Evolutionary conservation across 768 basidiomycete genomes (phyloP), one percentile per base, ranked within the genome.

Genomic region (Termitomyces sp.): DNA sequence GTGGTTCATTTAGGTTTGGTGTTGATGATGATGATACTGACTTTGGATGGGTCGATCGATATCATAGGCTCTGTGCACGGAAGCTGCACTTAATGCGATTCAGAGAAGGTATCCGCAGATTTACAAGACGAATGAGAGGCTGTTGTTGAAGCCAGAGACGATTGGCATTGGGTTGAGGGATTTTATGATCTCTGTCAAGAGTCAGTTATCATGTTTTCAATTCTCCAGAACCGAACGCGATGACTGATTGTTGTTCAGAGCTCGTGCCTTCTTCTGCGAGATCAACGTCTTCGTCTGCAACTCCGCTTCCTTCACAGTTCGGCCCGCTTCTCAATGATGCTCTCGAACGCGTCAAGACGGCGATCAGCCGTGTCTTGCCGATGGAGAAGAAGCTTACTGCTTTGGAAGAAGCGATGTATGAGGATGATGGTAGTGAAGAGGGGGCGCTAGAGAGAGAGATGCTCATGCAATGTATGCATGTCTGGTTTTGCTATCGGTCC

Each of bases 101-200:
- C 97, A 99, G 66, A 76, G 97, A 55, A 80, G 89, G 52, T 99
- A 99, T 68, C 97, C 97, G 0, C 97, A 99, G 68, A 94, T 98
- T 43, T 99, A 99, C 77, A 89, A 91, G 71, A 89, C 91, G 5
- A 83, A 79, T 31, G 94, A 98, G 57, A 79, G 97, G 10, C 73
- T 98, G 2, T 65, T 94, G 46, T 76, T 98, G 52, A 83, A 91
- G 59, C 90, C 95, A 7, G 89, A 91, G 63, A 85, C 86, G 2
- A 97, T 98, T 58, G 77, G 78, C 31, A 84, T 98, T 16, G 83
- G 87, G 32, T 76, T 97, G 47, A 79, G 91, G 38, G 97, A 99
- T 68, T 99, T 99, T 66, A 93, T 98, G 93, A 89, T 96, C 63
- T 92, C 96, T 2, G 84, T 97, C 53, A 94, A 97, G 71, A 96